A percentile compares a stretch with the other conserved stretches of the same genome.
Evolutionary conservation across 257 asterid species (phyloP).

Genomic region (Scutellaria minor): DNA sequence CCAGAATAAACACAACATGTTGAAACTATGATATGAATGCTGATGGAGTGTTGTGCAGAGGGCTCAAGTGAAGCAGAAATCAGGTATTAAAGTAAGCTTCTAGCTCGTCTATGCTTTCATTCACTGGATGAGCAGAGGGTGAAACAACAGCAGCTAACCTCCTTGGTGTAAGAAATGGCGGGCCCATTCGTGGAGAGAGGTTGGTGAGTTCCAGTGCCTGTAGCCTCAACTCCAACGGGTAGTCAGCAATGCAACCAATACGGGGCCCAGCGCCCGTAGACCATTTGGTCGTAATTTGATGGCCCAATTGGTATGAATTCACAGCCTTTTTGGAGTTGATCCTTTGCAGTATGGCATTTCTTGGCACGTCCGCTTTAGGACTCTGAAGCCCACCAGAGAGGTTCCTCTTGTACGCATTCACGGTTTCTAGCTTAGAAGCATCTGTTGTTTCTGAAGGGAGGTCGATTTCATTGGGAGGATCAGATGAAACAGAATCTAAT

Average conservation of each 20-base stretch:
- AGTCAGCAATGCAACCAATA: conserved; percentile 89
- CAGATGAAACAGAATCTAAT: conserved; percentile 42
- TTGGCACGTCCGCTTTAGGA: conserved; percentile 78
- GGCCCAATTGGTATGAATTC: conserved; percentile 76
- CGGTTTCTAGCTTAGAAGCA: conserved; percentile 42
- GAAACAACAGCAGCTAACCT: conserved; percentile 39
- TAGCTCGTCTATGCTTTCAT: conserved; percentile 31
- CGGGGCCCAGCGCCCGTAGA: conserved; percentile 94
- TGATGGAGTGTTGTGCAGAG: background rate
- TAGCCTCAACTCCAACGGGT: conserved; percentile 75
- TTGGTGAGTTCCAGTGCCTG: conserved; percentile 87
- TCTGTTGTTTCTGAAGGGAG: conserved; percentile 33
- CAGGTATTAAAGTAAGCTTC: conserved; percentile 16
- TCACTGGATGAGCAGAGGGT: conserved; percentile 40
- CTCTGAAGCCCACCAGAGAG: conserved; percentile 90
- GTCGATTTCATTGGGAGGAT: conserved; percentile 44
- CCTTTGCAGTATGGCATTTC: conserved; percentile 65
- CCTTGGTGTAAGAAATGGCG: conserved; percentile 45
- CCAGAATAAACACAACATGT: conserved; percentile 2
- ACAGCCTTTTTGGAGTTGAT: conserved; percentile 79
- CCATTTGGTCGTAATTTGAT: conserved; percentile 76
- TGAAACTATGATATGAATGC: conserved; percentile 11
- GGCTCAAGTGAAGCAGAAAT: background rate
- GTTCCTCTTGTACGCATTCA: conserved; percentile 60
- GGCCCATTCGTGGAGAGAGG: conserved; percentile 68